Evolutionary conservation across 371 early-diverging fungal genomes (phyloP).

Genomic region (Circinella minor): DNA sequence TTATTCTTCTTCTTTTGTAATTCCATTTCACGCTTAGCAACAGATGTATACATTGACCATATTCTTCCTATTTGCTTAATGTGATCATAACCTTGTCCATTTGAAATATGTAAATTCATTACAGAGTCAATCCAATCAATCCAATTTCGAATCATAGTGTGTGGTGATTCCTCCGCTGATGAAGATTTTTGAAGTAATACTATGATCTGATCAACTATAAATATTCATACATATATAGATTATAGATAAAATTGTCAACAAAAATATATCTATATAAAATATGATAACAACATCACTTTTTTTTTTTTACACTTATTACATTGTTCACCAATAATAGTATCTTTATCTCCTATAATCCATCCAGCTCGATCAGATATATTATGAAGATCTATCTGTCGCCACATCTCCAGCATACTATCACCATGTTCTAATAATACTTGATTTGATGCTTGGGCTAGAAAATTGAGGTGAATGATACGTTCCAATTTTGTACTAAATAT

Average conservation of each 20-base stretch:
- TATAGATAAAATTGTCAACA: too few relatives aligned
- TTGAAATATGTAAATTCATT: background rate
- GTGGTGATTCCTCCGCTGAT: background rate
- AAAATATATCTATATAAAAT: too few relatives aligned
- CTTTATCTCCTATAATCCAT: background rate
- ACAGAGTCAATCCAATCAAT: background rate
- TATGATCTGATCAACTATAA: too few relatives aligned
- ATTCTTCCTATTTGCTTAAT: background rate
- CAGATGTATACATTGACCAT: background rate
- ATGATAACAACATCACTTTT: too few relatives aligned
- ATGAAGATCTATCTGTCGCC: background rate
- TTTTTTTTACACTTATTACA: background rate
- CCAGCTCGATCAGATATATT: background rate
- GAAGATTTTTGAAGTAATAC: too few relatives aligned
- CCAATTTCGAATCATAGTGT: background rate
- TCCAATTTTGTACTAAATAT: conserved; percentile 6
- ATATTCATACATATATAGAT: too few relatives aligned
- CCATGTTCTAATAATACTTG: background rate
- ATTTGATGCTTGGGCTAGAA: background rate
- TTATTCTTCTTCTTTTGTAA: background rate
- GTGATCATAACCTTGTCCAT: background rate
- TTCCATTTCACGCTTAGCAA: conserved; percentile 1
- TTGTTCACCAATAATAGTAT: background rate
- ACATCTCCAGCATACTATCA: background rate
- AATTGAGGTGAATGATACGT: background rate